Conservation (phyloP, 2,329 filamentous ascomycete genomes). For the Trichoderma polysporum region DNA sequence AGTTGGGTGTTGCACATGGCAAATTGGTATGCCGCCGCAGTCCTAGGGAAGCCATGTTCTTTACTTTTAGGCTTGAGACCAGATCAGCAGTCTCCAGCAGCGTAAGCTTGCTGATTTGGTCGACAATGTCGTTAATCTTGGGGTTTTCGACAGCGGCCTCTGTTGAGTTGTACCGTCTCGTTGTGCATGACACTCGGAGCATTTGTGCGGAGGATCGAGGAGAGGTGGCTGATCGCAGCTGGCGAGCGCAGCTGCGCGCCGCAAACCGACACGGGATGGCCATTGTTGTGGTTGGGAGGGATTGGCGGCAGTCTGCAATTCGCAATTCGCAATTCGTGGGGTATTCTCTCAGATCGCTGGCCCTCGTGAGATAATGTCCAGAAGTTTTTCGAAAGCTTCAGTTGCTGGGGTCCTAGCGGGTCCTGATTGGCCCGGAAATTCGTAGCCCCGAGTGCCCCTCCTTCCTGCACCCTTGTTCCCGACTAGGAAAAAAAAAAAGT, state of each 20-base stretch:
- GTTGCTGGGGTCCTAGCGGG: slow-evolving; percentile 23
- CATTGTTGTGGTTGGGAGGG: slow-evolving; percentile 47
- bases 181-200: slow-evolving; percentile 44
- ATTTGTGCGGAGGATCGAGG: slow-evolving; percentile 50
- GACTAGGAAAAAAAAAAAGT: slow-evolving; percentile 39
- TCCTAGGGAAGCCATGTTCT: slow-evolving; percentile 27
- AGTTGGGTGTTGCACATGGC: slow-evolving; percentile 9
- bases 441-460: slow-evolving; percentile 33
- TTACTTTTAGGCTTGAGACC: slow-evolving; percentile 90
- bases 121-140: slow-evolving; percentile 92
- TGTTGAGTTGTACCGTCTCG: slow-evolving; percentile 86
- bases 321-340: slow-evolving; percentile 27
- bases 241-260: slow-evolving; percentile 63
- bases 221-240: slow-evolving; percentile 52
- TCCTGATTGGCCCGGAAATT: slow-evolving; percentile 41
- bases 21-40: neutral
- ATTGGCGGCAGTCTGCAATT: slow-evolving; percentile 25
- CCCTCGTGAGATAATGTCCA: slow-evolving; percentile 24
- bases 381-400: slow-evolving; percentile 46
- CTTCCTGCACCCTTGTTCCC: slow-evolving; percentile 27
- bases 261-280: slow-evolving; percentile 63
- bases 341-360: neutral
- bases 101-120: slow-evolving; percentile 98
- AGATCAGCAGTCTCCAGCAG: slow-evolving; percentile 96
- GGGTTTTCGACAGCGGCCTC: slow-evolving; percentile 71